A percentile compares a stretch with the other conserved stretches of the same genome.
Conservation (phyloP, 2,329 filamentous ascomycete species). For the Ascomycota sp. region DNA sequence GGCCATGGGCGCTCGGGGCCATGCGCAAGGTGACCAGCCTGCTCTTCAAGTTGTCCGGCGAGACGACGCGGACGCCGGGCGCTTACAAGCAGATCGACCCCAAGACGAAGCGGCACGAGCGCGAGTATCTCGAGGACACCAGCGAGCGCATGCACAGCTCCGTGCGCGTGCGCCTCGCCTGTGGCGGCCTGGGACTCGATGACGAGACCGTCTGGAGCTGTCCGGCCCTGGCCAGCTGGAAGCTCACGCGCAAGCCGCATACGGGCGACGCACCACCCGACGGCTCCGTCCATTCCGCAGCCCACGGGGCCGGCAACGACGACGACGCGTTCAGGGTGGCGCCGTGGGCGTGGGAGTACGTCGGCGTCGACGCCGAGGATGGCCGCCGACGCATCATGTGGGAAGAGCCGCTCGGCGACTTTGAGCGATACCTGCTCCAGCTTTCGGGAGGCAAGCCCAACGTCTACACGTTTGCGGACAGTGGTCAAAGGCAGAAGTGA, state of each 20-base stretch:
- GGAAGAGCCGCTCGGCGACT: slow-evolving; percentile 32
- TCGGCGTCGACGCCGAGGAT: slow-evolving; percentile 20
- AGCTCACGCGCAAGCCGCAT: slow-evolving; percentile 13
- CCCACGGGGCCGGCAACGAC: slow-evolving; percentile 3
- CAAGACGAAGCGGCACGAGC: slow-evolving; percentile 14
- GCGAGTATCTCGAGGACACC: slow-evolving; percentile 25
- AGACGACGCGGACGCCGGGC: slow-evolving; percentile 23
- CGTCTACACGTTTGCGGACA: slow-evolving; percentile 20
- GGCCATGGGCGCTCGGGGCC: slow-evolving; percentile 26
- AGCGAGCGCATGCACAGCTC: slow-evolving; percentile 35
- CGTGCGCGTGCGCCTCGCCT: slow-evolving; percentile 30
- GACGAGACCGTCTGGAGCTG: slow-evolving; percentile 26
- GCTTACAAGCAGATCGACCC: slow-evolving; percentile 24
- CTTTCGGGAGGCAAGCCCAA: slow-evolving; percentile 22
- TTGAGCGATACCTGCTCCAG: slow-evolving; percentile 26
- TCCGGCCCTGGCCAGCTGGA: slow-evolving; percentile 23
- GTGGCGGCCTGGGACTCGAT: slow-evolving; percentile 26
- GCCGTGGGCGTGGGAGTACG: slow-evolving; percentile 35
- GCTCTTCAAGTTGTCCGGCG: slow-evolving; percentile 23
- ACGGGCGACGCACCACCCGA: not conserved
- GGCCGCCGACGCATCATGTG: slow-evolving; percentile 21
- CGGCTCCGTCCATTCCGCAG: no score
- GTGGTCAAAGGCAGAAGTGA: slow-evolving; percentile 3
- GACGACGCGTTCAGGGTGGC: slow-evolving; percentile 7
- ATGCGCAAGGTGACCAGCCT: slow-evolving; percentile 18